Percentiles rank a stretch among this genome's conserved stretches.
These are phyloP conservation scores for Vinca major DNA, from an alignment of 305 asterid species.

Conservation along the genomic window DNA sequence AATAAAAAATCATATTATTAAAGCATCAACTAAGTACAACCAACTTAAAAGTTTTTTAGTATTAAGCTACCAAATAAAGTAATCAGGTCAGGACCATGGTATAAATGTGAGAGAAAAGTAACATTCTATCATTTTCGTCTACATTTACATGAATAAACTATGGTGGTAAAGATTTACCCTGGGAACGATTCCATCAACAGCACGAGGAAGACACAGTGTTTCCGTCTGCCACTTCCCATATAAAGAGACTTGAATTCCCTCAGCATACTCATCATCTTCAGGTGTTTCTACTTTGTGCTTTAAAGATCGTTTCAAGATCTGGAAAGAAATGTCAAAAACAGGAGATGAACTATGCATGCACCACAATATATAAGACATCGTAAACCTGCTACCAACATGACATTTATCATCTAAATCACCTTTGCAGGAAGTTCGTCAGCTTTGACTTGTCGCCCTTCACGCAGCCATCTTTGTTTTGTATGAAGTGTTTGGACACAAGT, in stretches of 20 bases:
- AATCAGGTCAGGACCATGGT: not conserved
- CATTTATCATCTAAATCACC: conserved; percentile 34
- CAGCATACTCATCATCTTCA: conserved; percentile 40
- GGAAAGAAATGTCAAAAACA: conserved; percentile 14
- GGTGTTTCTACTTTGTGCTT: conserved; percentile 45
- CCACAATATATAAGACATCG: not conserved
- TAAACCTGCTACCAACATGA: conserved; percentile 3
- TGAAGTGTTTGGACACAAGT: conserved; percentile 73
- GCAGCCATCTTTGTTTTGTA: conserved; percentile 77
- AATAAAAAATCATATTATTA: not conserved
- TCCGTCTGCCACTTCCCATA: conserved; percentile 96
- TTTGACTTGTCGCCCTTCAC: conserved; percentile 82
- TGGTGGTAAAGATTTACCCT: conserved; percentile 38
- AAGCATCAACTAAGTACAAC: not conserved
- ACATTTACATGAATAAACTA: not conserved
- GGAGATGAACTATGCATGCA: conserved; percentile 12
- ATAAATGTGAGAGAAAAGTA: not conserved
- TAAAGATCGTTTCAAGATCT: conserved; percentile 56
- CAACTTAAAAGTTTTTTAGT: too few species aligned
- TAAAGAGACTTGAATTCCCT: conserved; percentile 39
- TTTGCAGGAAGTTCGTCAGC: conserved; percentile 70
- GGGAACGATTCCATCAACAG: conserved; percentile 88
- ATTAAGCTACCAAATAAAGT: not conserved
- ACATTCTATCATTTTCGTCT: not conserved
- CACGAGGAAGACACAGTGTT: conserved; percentile 67